A percentile compares a stretch with the other conserved stretches of the same genome.
Evolutionary conservation across 2,329 filamentous ascomycete species (phyloP).

Genomic region (Pezizomycotina sp.): DNA sequence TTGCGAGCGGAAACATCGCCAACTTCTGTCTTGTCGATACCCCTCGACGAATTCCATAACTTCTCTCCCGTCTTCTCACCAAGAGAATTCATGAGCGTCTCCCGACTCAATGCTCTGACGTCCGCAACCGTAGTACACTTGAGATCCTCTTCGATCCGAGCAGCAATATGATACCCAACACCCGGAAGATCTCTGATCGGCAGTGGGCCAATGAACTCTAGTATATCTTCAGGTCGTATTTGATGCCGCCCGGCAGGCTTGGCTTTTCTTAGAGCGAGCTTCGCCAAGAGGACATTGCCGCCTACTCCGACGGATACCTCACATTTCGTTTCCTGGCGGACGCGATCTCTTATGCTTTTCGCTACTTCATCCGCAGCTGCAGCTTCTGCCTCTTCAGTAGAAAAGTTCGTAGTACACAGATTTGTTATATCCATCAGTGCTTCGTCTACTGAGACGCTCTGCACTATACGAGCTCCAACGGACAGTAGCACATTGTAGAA

Average conservation of each 20-base stretch:
- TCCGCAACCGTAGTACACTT: slow-evolving; percentile 71
- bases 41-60: slow-evolving; percentile 75
- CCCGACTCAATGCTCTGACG: slow-evolving; percentile 47
- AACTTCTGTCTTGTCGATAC: slow-evolving; percentile 63
- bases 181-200: slow-evolving; percentile 71
- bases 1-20: slow-evolving; percentile 75
- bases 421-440: slow-evolving; percentile 70
- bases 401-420: slow-evolving; percentile 47
- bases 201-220: slow-evolving; percentile 60
- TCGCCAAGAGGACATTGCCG: slow-evolving; percentile 75
- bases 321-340: slow-evolving; percentile 58
- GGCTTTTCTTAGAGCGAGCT: slow-evolving; percentile 73
- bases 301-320: slow-evolving; percentile 87
- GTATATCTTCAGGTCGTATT: slow-evolving; percentile 61
- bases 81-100: slow-evolving; percentile 53
- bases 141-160: slow-evolving; percentile 65
- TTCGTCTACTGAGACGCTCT: slow-evolving; percentile 95
- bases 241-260: slow-evolving; percentile 91
- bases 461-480: slow-evolving; percentile 58
- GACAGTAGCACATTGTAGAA: slow-evolving; percentile 78
- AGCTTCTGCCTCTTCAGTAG: slow-evolving; percentile 31
- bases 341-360: slow-evolving; percentile 44
- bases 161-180: slow-evolving; percentile 76
- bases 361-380: slow-evolving; percentile 50
- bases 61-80: slow-evolving; percentile 88